Evolutionary conservation across 768 basidiomycete genomes (phyloP).

Genomic region (Phanerochaete sordida): DNA sequence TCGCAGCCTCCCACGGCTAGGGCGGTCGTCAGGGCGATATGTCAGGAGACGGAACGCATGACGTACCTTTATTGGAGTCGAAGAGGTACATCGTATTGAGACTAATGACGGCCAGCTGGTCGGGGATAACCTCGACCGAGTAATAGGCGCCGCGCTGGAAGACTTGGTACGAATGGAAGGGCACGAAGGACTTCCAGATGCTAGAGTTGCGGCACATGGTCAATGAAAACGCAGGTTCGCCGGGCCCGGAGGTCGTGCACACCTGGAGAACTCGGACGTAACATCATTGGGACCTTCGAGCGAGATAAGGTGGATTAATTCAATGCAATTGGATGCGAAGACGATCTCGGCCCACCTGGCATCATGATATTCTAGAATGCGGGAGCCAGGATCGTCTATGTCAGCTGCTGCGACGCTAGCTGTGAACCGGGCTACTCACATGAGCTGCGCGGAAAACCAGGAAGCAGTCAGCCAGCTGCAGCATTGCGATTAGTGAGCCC

Average conservation of each 20-base stretch:
- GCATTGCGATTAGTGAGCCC: neutral
- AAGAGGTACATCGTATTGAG: slow-evolving; percentile 92
- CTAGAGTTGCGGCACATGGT: slow-evolving; percentile 30
- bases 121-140: slow-evolving; percentile 74
- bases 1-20: slow-evolving; percentile 76
- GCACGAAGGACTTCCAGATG: slow-evolving; percentile 82
- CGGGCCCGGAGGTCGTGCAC: slow-evolving; percentile 22
- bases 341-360: slow-evolving; percentile 41
- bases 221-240: neutral
- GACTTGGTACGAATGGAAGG: slow-evolving; percentile 71
- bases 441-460: slow-evolving; percentile 43
- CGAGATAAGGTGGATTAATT: neutral
- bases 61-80: slow-evolving; percentile 79
- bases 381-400: neutral
- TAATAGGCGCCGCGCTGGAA: slow-evolving; percentile 90
- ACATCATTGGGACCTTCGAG: slow-evolving; percentile 63
- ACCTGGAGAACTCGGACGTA: slow-evolving; percentile 69
- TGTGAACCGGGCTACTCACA: slow-evolving; percentile 33
- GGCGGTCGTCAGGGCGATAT: slow-evolving; percentile 19
- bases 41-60: slow-evolving; percentile 13
- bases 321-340: slow-evolving; percentile 3
- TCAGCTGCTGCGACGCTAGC: slow-evolving; percentile 7
- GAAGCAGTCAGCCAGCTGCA: slow-evolving; percentile 1
- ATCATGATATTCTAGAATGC: slow-evolving; percentile 56
- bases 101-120: slow-evolving; percentile 72